Evolutionary conservation across 177 flowering plant species (phyloP).

Genomic region (Vitis hybrid): DNA sequence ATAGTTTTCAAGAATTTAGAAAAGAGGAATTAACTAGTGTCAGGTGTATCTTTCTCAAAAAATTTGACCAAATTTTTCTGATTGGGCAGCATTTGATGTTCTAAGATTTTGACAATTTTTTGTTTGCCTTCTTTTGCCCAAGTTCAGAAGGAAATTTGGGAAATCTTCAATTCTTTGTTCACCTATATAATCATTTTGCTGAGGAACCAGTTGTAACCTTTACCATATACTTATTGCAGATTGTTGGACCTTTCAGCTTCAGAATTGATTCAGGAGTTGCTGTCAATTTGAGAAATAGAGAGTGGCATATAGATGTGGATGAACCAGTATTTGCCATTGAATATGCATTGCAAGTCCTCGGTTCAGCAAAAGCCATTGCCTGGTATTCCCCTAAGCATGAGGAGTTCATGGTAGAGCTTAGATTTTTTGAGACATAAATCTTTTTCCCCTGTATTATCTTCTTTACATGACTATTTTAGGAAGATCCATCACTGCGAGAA

Average conservation of each 20-base stretch:
- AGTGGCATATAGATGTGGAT: slow-evolving; percentile 26
- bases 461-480: not conserved
- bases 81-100: not conserved
- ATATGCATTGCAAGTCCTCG: slow-evolving; percentile 86
- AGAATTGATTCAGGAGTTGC: slow-evolving; percentile 68
- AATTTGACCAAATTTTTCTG: not conserved
- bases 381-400: slow-evolving; percentile 82
- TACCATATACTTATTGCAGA: slow-evolving; percentile 35
- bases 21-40: not conserved
- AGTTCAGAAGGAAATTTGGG: too few species aligned
- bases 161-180: too few species aligned
- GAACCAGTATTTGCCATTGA: slow-evolving; percentile 78
- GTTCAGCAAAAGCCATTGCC: slow-evolving; percentile 86
- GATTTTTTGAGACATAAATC: slow-evolving; percentile 64
- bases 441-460: not conserved
- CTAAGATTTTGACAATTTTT: not conserved
- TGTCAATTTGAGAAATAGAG: slow-evolving; percentile 39
- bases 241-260: slow-evolving; percentile 81
- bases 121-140: too few species aligned
- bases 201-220: not conserved
- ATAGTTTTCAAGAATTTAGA: not conserved
- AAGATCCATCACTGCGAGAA: too few species aligned
- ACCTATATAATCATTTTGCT: too few species aligned
- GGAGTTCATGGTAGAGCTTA: slow-evolving; percentile 89
- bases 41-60: not conserved